Conservation (phyloP, 805 yeast species). For the Cyberlindnera sargentensis region DNA sequence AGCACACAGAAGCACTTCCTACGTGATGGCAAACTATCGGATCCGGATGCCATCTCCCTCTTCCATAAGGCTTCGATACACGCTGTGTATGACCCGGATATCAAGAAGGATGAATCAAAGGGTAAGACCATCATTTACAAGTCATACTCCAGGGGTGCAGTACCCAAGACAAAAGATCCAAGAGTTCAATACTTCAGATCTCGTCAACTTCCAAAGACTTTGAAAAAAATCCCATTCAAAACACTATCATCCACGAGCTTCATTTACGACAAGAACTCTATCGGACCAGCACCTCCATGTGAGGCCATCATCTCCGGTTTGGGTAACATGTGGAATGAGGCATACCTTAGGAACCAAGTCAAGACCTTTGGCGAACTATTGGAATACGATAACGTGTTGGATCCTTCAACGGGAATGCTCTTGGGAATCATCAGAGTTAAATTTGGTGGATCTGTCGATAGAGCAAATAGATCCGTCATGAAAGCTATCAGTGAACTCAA, state of each 20-base stretch:
- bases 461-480: slow-evolving; percentile 41
- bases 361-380: slow-evolving; percentile 52
- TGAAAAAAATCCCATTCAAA: slow-evolving; percentile 36
- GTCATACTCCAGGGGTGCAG: slow-evolving; percentile 18
- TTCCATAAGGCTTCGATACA: slow-evolving; percentile 26
- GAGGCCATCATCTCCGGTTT: slow-evolving; percentile 67
- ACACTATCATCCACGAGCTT: slow-evolving; percentile 31
- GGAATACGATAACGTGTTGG: slow-evolving; percentile 52
- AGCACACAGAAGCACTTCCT: slow-evolving; percentile 1
- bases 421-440: slow-evolving; percentile 61
- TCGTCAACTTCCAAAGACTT: slow-evolving; percentile 21
- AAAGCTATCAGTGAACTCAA: slow-evolving; percentile 36
- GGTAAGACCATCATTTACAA: slow-evolving; percentile 31
- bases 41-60: slow-evolving; percentile 4
- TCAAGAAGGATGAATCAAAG: slow-evolving; percentile 35
- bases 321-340: slow-evolving; percentile 45
- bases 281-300: slow-evolving; percentile 67
- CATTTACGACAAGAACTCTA: slow-evolving; percentile 57
- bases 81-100: slow-evolving; percentile 46
- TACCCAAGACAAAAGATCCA: slow-evolving; percentile 33
- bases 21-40: slow-evolving; percentile 3
- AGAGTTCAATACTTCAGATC: slow-evolving; percentile 20
- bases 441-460: slow-evolving; percentile 46
- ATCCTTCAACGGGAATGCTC: slow-evolving; percentile 73
- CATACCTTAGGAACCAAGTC: slow-evolving; percentile 43